Evolutionary conservation across 495 filamentous ascomycete species (phyloP), one percentile per base, ranked within the genome.

Genomic region (Penicillium herquei): DNA sequence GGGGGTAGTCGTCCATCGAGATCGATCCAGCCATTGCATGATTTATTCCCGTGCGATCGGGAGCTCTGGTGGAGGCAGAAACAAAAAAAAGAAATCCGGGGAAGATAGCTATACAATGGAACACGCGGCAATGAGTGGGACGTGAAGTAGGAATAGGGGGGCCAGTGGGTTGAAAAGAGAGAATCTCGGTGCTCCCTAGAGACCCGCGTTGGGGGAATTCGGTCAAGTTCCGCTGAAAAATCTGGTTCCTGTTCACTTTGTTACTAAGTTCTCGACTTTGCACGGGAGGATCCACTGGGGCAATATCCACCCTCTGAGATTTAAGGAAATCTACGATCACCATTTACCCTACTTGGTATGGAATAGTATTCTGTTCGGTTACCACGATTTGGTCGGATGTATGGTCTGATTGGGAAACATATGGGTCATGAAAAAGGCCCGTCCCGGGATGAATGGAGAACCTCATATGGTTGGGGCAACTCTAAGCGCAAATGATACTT

Each of bases 1-100:
- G 9, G 72, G 71, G 62, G 59, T 69, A 16, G 70, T 75, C 45
- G 65, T 65, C 68, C 73, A 74, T 46, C 71, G 64, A n/a, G 70
- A 71, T 54, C 59, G 56, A 40, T 68, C 67, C 54, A 66, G 47
- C 68, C 56, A 64, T 60, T 49, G 54, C 69, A 71, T 73, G 62
- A 58, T 66, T 5, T 12, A 49, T 43, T 46, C 26, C 21, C 26
- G 9, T 21, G 26, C 40, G 49, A 52, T 39, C 32, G 31, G 13
- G 39, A 35, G 39, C n/a, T 16, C 21, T 43, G 48, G 48, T 57
- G 52, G 56, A 53, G 37, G 45, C 44, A 11, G 31, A 32, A 10
- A 50, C 21, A 16, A 16, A 13, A 10, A 13, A 48, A 26, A 50
- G 44, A 61, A 64, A 51, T 54, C 49, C 49, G 59, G 58, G 58